Percentiles rank a stretch among this genome's conserved stretches.
Conservation (phyloP, 2,329 filamentous ascomycete genomes). For the Arthrobotrys conoides region DNA sequence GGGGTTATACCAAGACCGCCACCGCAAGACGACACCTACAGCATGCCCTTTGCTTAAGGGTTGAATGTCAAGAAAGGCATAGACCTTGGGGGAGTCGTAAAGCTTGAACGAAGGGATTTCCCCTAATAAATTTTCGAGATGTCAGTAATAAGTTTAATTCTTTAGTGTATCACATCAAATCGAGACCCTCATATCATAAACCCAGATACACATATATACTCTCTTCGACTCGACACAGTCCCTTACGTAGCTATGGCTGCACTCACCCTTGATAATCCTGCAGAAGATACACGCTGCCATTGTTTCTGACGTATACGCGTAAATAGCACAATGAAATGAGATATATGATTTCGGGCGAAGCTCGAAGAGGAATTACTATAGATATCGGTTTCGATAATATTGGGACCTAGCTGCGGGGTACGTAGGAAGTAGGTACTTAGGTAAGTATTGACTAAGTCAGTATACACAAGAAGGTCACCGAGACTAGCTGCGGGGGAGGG, state of each 20-base stretch:
- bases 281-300: slow-evolving; percentile 89
- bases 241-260: neutral
- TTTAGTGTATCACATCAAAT: neutral
- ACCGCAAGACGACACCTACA: slow-evolving; percentile 72
- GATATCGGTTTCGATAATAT: too few species aligned
- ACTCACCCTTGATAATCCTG: slow-evolving; percentile 89
- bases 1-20: neutral
- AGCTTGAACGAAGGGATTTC: slow-evolving; percentile 93
- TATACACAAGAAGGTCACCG: too few species aligned
- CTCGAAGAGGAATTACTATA: too few species aligned
- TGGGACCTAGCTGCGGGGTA: too few species aligned
- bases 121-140: slow-evolving; percentile 73
- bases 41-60: slow-evolving; percentile 90
- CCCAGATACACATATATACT: too few species aligned
- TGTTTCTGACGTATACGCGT: neutral
- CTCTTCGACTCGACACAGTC: neutral
- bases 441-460: too few species aligned
- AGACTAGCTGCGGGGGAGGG: too few species aligned
- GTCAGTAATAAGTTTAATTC: neutral
- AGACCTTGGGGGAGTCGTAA: slow-evolving; percentile 91
- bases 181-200: neutral
- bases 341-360: neutral
- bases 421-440: too few species aligned
- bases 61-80: slow-evolving; percentile 96
- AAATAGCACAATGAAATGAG: neutral